Percentiles rank a stretch among this genome's conserved stretches.
Conservation (phyloP, 257 asterid genomes). For the Nicotiana knightiana region DNA sequence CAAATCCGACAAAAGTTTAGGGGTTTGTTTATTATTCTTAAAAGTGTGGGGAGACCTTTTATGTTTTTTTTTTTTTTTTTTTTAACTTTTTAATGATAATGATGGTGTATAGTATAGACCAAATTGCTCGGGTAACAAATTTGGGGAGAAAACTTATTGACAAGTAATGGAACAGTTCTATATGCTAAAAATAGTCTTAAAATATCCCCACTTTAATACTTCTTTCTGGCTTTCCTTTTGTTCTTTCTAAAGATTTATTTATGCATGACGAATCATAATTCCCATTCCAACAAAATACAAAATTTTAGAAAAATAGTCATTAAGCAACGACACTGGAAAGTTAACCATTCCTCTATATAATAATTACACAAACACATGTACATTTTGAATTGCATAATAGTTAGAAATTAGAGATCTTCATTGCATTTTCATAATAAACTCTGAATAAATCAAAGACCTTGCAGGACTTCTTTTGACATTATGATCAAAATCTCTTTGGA, state of each 20-base stretch:
- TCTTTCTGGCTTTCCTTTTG: background rate
- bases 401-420: background rate
- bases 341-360: background rate
- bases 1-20: too few species aligned
- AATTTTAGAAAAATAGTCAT: background rate
- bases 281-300: background rate
- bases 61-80: background rate
- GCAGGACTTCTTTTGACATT: background rate
- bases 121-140: background rate
- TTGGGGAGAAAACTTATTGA: background rate
- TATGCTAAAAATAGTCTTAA: background rate
- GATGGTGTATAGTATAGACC: too few species aligned
- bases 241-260: background rate
- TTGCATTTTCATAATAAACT: background rate
- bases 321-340: background rate
- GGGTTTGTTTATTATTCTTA: too few species aligned
- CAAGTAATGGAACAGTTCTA: background rate
- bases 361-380: background rate
- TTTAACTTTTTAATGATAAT: too few species aligned
- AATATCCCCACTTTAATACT: background rate
- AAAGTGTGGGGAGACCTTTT: background rate
- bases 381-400: background rate
- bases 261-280: background rate
- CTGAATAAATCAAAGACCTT: background rate
- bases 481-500: constrained; percentile 47